Conservation (phyloP, 768 basidiomycete species). For the Boletus vinaceobasis region DNA sequence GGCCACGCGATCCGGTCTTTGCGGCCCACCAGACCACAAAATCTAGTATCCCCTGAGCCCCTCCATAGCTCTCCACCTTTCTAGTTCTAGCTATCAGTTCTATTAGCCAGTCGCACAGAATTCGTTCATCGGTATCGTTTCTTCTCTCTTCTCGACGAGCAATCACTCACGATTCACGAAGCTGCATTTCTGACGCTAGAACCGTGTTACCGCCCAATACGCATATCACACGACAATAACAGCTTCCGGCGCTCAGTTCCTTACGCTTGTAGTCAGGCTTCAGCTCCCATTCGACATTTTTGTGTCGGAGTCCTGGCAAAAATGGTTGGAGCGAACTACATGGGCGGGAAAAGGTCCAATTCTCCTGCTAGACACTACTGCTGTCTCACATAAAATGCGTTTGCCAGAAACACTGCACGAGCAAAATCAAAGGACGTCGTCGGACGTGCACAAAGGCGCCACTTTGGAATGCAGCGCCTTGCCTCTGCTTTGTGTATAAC, state of each 20-base stretch:
- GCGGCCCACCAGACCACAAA: too few species aligned
- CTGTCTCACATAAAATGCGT: neutral
- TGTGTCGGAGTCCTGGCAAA: neutral
- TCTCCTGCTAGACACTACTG: neutral
- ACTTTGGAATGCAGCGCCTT: conserved; percentile 60
- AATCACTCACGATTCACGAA: neutral
- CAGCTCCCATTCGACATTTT: neutral
- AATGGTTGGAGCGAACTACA: conserved; percentile 73
- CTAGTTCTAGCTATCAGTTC: neutral
- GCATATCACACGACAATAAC: neutral
- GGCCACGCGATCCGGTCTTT: too few species aligned
- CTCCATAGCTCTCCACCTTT: neutral
- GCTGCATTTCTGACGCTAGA: neutral
- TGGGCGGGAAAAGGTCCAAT: conserved; percentile 65
- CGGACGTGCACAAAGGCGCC: conserved; percentile 52
- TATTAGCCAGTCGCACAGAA: neutral
- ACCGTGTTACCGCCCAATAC: too few species aligned
- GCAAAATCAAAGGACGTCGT: conserved; percentile 54
- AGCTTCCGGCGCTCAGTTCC: too few species aligned
- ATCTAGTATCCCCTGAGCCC: too few species aligned
- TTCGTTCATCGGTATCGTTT: neutral
- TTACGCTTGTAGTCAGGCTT: neutral
- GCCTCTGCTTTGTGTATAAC: conserved; percentile 39
- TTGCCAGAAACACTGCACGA: conserved; percentile 53
- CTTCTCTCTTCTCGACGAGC: neutral